These are phyloP conservation scores for Vararia minispora DNA, from an alignment of 768 basidiomycete species.

Conservation along the genomic window DNA sequence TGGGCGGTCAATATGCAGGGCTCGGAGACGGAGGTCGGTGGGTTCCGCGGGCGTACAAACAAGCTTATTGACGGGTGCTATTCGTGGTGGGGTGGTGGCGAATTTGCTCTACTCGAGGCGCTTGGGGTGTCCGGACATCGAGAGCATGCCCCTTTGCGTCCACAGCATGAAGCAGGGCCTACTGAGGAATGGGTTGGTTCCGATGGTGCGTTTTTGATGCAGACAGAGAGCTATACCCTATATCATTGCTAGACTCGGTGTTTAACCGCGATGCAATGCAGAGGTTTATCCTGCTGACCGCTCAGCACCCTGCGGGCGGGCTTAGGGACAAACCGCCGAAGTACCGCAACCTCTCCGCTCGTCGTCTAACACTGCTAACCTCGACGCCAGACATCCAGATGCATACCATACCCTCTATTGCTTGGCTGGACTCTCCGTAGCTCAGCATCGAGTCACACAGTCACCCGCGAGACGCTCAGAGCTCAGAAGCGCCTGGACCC, in stretches of 20 bases:
- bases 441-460: constrained; percentile 68
- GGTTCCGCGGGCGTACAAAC: constrained; percentile 89
- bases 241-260: constrained; percentile 26
- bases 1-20: constrained; percentile 90
- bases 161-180: constrained; percentile 20
- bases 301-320: constrained; percentile 79
- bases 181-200: constrained; percentile 56
- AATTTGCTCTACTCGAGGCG: constrained; percentile 68
- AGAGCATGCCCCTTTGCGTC: constrained; percentile 34
- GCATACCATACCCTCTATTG: constrained; percentile 94
- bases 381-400: constrained; percentile 59
- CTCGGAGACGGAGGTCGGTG: constrained; percentile 70
- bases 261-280: constrained; percentile 68
- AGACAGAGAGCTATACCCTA: background rate
- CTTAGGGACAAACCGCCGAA: constrained; percentile 94
- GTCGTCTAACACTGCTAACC: background rate
- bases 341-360: constrained; percentile 27
- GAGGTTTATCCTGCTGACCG: constrained; percentile 77
- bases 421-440: constrained; percentile 77
- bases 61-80: constrained; percentile 99
- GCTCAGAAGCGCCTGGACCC: constrained; percentile 29
- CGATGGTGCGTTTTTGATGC: constrained; percentile 38
- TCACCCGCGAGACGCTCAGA: constrained; percentile 26
- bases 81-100: constrained; percentile 98
- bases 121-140: constrained; percentile 29